Percentiles rank a stretch among this genome's conserved stretches.
Conservation (phyloP, 75 land plant genomes). For the Chamaecyparis obtusa region DNA sequence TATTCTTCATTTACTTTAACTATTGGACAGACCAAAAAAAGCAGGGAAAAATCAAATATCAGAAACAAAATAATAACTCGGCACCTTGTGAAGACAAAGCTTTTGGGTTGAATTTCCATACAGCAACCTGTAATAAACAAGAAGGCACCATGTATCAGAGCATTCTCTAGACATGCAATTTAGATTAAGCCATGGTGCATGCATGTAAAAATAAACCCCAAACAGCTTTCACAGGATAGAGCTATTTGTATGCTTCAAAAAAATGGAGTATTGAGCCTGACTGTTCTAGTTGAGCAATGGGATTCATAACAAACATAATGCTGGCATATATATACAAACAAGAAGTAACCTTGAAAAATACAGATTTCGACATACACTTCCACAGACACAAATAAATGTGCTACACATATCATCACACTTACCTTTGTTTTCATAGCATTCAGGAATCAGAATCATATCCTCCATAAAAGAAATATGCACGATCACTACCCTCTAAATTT, state of each 20-base stretch:
- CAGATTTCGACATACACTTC: not conserved
- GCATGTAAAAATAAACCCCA: not conserved
- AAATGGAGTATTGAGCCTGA: not conserved
- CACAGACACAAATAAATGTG: not conserved
- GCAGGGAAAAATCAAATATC: not conserved
- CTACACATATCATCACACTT: not conserved
- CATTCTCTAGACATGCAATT: not conserved
- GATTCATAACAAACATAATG: not conserved
- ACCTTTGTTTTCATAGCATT: not conserved
- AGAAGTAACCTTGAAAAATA: not conserved
- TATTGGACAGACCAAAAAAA: not conserved
- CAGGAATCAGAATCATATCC: not conserved
- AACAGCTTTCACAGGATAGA: not conserved
- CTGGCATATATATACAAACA: too few relatives aligned
- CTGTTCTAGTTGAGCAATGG: not conserved
- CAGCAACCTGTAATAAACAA: slow-evolving; percentile 61
- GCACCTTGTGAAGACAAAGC: slow-evolving; percentile 47
- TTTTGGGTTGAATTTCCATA: slow-evolving; percentile 73
- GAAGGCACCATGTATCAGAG: not conserved
- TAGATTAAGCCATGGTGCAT: not conserved
- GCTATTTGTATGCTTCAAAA: not conserved
- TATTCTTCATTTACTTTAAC: not conserved
- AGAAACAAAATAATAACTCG: not conserved
- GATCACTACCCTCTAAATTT: not conserved
- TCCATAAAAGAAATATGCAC: not conserved